Conservation (phyloP, 2,329 filamentous ascomycete species). For the Clonostachys solani region DNA sequence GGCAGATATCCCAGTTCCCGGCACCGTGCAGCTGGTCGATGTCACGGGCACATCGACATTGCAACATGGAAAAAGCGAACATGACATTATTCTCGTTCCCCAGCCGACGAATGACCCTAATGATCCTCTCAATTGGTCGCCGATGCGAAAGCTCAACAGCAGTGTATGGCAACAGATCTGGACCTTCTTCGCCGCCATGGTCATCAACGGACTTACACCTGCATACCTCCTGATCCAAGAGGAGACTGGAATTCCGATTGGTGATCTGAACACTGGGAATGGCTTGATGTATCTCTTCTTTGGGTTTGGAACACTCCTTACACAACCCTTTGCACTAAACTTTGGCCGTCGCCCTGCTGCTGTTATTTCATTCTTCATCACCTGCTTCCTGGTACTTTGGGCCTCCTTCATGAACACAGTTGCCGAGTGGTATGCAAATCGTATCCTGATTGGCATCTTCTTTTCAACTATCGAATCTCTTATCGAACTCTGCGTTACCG, state of each 20-base stretch:
- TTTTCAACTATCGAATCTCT: conserved; percentile 39
- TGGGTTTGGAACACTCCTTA: no score
- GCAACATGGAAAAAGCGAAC: conserved; percentile 13
- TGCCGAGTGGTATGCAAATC: conserved; percentile 36
- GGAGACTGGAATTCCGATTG: no score
- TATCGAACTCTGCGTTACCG: conserved; percentile 37
- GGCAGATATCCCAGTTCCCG: conserved; percentile 16
- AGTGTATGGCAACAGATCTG: no score
- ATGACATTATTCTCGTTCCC: conserved; percentile 44
- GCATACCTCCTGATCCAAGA: no score
- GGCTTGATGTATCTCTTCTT: no score
- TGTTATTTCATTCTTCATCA: no score
- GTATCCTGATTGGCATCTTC: conserved; percentile 37
- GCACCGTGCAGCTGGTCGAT: conserved; percentile 35
- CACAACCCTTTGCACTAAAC: no score
- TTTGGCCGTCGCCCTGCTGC: no score
- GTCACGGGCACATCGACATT: conserved; percentile 22
- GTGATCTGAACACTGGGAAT: no score
- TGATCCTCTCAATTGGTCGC: conserved; percentile 47
- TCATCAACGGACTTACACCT: no score
- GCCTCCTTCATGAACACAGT: conserved; percentile 4
- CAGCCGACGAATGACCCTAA: conserved; percentile 46
- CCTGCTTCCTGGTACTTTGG: background rate
- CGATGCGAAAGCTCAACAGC: conserved; percentile 26
- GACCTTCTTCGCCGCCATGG: no score